phyloP scores from a whole-genome alignment of 73 alveolate species.

The Symbiodinium pilosum region DNA sequence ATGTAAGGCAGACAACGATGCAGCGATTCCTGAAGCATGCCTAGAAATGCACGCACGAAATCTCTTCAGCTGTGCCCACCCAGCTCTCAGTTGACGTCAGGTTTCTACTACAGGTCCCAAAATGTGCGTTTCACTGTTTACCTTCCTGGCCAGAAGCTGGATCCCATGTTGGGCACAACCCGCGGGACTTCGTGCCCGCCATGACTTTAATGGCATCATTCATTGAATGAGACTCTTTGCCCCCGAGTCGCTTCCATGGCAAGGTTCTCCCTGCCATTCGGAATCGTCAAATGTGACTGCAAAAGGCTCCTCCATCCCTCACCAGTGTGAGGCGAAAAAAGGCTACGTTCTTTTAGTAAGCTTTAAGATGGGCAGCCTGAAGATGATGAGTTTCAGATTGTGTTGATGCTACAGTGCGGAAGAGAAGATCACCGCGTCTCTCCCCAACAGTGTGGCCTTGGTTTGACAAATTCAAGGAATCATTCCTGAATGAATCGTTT shows the following conservation, averaged over 20 bases:
- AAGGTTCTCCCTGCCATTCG: background rate
- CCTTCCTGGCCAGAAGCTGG: background rate
- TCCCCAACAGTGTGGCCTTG: conserved; percentile 83
- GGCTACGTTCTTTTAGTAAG: too few relatives aligned
- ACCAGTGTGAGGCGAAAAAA: too few relatives aligned
- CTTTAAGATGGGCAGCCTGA: too few relatives aligned
- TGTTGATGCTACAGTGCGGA: too few relatives aligned
- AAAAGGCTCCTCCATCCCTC: too few relatives aligned
- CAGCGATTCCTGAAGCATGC: background rate
- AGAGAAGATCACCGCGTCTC: conserved; percentile 46
- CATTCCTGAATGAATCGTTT: too few relatives aligned
- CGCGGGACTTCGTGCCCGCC: background rate
- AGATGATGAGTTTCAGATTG: too few relatives aligned
- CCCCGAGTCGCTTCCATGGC: background rate
- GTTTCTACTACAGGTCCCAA: background rate
- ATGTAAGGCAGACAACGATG: background rate
- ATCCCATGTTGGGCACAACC: background rate
- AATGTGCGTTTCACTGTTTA: background rate
- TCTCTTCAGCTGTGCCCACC: background rate
- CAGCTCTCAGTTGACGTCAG: too few relatives aligned
- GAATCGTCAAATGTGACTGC: too few relatives aligned
- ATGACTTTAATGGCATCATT: background rate
- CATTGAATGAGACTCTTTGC: conserved; percentile 4
- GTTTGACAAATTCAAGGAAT: background rate
- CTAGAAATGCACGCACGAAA: background rate